Base-by-base conservation (phyloP, 2,329 filamentous ascomycete genomes). In the Calonectria henricotiae region DNA sequence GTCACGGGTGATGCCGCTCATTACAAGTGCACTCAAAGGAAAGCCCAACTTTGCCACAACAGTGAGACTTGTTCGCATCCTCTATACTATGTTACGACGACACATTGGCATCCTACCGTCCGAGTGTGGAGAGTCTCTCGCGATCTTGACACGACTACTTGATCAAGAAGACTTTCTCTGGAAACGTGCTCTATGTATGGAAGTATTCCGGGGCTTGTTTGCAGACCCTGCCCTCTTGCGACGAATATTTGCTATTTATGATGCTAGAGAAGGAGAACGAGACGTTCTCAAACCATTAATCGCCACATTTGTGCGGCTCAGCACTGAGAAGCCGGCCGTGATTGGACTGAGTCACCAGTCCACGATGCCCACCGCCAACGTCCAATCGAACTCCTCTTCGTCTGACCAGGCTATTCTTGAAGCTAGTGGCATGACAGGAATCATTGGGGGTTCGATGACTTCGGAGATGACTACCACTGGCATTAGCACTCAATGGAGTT, bases 321-420 rank as follows among this genome's bases (percentile, higher is more conserved):
- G 96, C 65, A 95, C 95, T 0, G 96, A 99, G 79, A 98, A 95
- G 78, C 96, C 96, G 1, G 86, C 89, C 0, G 87, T 97, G 30
- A 98, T 99, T 71, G 96, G 96, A 0, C 89, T 98, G 3, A 92
- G 95, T 5, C 92, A 94, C 72, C 94, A 97, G 75, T 98, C 96
- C 1, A 95, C 94, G 0, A 89, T 96, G 39, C 95, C 96, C 6
- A 88, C 89, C 0, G 87, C 88, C 9, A 86, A 86, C 47, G 47
- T 89, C 20, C 88, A 89, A 5, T 86, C 87, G 39, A 86, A 85
- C 47, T 86, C 86, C 61, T 89, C 90, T 4, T 88, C 90, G 1
- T 89, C 91, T 32, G 95, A 98, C 71, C 94, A 96, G 81, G 93
- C 93, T n/a, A 92, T 96, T 75, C 87, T 98, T 8, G 96, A 98